Base-by-base conservation (phyloP, 2,329 filamentous ascomycete species). In the Scleromitrula shiraiana region DNA sequence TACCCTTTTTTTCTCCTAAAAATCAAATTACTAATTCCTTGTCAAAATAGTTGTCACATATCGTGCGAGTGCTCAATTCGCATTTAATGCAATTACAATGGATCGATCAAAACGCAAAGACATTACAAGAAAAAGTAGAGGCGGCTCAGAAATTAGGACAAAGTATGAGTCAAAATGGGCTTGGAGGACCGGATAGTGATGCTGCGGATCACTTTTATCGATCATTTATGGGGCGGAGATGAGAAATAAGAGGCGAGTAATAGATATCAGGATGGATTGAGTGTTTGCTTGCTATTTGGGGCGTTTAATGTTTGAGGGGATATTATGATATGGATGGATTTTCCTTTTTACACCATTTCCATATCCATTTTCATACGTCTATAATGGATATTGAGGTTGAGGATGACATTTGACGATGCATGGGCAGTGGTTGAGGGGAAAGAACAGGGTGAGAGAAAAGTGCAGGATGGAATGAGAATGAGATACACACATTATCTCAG, bases 61-160 rank as follows among this genome's bases (percentile, higher is more conserved):
- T 98, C 61, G 91, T 97, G 45, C 84, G 88, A 54, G 89, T 97
- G 41, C 82, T 98, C 58, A 98, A 98, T 66, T 82, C 84, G 20
- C 93, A 98, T 66, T 80, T 98, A 30, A 82, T 83, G 29, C 90
- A 96, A 67, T 75, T 98, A 52, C 91, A 96, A 68, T 86, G 85
- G 71, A 97, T 98, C 65, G 91, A 97, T 63, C 80, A 82, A 55
- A 90, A 91, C 55, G 86, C 91, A 29, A 78, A 82, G 14, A 77
- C 83, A 26, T 74, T 97, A 45, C 86, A 94, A 65, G 76, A 82
- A 51, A 95, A 95, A 75, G 87, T 97, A 43, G 70, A 73, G 5
- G 79, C 83, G 24, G 87, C 90, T 20, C 89, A 95, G 64, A 90
- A 90, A 68, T 79, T 87, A 29, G 82, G 80, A 60, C 81, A 80